Base-by-base conservation (phyloP, 2,329 filamentous ascomycete genomes). In the Dactylonectria macrodidyma region DNA sequence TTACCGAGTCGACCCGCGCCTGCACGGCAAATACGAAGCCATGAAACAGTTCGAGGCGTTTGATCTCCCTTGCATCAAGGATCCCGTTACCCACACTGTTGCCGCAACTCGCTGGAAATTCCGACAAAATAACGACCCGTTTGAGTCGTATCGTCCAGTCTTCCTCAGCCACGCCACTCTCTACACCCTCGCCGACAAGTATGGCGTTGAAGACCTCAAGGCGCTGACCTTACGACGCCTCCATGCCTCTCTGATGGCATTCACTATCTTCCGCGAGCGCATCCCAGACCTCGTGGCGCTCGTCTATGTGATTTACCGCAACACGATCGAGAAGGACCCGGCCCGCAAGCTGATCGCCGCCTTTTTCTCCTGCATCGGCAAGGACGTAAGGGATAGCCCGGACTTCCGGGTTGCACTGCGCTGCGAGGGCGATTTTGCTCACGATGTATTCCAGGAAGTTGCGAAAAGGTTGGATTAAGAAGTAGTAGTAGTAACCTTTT, bases 101-200 rank as follows among this genome's bases (percentile, higher is more conserved):
- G n/a, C n/a, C 47, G 46, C 46, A 7, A 14, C 59, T 33, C 19
- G 12, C n/a, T 56, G 55, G 60, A 9, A 16, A n/a, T 63, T 58
- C 10, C 48, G 48, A 50, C 36, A 19, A 34, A 52, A 62, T 30
- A 8, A 7, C 14, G 34, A 24, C 16, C 33, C 52, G 3, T 12
- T 50, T 41, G 55, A 66, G 57, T 72, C 61, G 12, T 69, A 68
- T 55, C 38, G 41, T 3, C 59, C 62, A 30, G 63, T 75, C 59
- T 74, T 77, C 59, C 69, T 71, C 54, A 64, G 68, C 48, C 74
- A 77, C 57, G 67, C 67, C 5, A 67, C 67, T 4, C 69, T 77
- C 6, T 77, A 76, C 66, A 56, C 75, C 44, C 64, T 77, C 38
- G 75, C 74, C n/a, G 72, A 75, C 44, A 77, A 73, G 38, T 77